These are phyloP conservation scores for Canavalia ensiformis DNA, from an alignment of 306 rosid genomes.

Conservation along the genomic window DNA sequence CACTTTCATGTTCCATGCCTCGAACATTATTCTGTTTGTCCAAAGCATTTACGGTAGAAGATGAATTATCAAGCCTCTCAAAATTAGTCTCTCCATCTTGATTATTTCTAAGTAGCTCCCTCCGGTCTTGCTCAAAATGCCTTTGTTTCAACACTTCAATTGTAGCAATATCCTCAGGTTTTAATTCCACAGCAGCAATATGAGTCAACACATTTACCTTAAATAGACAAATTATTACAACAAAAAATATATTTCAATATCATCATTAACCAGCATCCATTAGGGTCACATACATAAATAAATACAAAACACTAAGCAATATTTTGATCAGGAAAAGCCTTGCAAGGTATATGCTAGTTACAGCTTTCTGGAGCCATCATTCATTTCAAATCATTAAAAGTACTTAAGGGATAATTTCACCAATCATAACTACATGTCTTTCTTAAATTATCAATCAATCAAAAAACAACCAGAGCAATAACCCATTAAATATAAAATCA, in stretches of 20 bases:
- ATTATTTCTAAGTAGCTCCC: conserved; percentile 54
- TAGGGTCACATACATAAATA: background rate
- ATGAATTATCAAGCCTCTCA: conserved; percentile 8
- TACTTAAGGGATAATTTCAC: background rate
- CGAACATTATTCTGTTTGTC: conserved; percentile 7
- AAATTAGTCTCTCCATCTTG: conserved; percentile 31
- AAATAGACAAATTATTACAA: background rate
- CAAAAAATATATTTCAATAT: background rate
- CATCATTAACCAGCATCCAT: background rate
- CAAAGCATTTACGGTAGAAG: conserved; percentile 7
- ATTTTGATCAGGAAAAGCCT: background rate
- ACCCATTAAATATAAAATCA: conserved; percentile 18
- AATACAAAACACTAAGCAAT: background rate
- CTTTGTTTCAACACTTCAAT: conserved; percentile 55
- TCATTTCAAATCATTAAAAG: background rate
- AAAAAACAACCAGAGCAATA: background rate
- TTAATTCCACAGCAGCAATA: conserved; percentile 57
- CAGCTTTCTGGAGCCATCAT: background rate
- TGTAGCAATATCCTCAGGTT: background rate
- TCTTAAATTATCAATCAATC: background rate
- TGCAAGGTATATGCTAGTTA: background rate
- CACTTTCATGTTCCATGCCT: conserved; percentile 18
- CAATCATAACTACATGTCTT: background rate
- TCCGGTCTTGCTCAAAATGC: conserved; percentile 67
- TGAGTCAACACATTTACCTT: conserved; percentile 89